Evolutionary conservation across 2,329 filamentous ascomycete species (phyloP), one percentile per base, ranked within the genome.

Genomic region (Phaeoacremonium minimum): DNA sequence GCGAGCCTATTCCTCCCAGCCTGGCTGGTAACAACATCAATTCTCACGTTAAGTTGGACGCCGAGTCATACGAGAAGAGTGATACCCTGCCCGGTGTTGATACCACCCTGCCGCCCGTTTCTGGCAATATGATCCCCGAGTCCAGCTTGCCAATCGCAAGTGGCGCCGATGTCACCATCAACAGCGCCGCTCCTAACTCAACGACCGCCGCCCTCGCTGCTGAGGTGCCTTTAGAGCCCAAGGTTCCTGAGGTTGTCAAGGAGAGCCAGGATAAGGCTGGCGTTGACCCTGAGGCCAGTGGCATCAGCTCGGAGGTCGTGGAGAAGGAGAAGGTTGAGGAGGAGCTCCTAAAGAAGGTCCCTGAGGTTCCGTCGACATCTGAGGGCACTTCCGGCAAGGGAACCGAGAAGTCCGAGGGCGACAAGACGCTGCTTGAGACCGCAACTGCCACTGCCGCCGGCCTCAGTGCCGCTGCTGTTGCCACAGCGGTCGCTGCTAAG

Each of bases 61-160:
- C 88, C 59, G 86, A 81, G 48, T 91, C 87, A 2, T 97, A 96
- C 61, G 84, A 94, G 59, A 86, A 86, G 60, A 80, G 82, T 45
- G 85, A 85, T 52, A 75, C 80, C 39, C 61, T 81, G 29, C 70
- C 73, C 34, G 75, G 73, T 46, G 51, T 67, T 36, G 59, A 64
- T 46, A 64, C 71, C 33, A 61, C 69, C 38, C 55, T 82, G 22
- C 76, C 79, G 18, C 68, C 72, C 8, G 61, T 82, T 38, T 68
- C 74, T 31, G 73, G 69, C 43, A 81, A 72, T 60, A 67, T 86
- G 57, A 89, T 93, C 46, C 87, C 88, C 14, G 87, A 94, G 64
- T 91, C 87, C 7, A 87, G 84, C 59, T 71, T 93, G 45, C 85
- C 86, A 11, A 83, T 89, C 36, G 49, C 55, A 20, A 53, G 57